Base-by-base conservation (phyloP, 139 green algal genomes). In the Tetraselmis striata region DNA sequence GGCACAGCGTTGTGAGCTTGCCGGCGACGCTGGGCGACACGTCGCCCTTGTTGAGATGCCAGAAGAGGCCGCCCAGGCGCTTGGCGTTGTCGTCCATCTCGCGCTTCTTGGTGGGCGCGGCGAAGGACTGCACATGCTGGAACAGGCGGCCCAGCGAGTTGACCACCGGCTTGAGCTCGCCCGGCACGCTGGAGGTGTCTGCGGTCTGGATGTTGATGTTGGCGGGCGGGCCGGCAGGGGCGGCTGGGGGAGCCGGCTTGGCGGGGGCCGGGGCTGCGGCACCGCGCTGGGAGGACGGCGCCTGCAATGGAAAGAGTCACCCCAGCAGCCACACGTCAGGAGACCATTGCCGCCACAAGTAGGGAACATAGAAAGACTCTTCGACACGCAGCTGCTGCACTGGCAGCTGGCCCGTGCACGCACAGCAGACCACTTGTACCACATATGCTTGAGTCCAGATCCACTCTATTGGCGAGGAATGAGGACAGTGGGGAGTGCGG, bases 71-170 rank as follows among this genome's bases (percentile, higher is more conserved):
- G 1, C 94, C 97, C 67, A 99, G 79, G 78, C 93, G 93, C 82
- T 93, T 94, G 59, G 84, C 91, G 86, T 95, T 96, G 94, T 99
- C 96, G n/a, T 99, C 96, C 83, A 98, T 94, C 83, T 99, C 96
- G 0, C 95, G 91, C 88, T 93, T 94, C 88, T 96, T 97, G 45
- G 59, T 81, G 0, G 89, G 89, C 5, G 5, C 58, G 74, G 84
- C 85, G 59, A 81, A 86, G n/a, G 80, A 75, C 82, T 87, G 82
- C 79, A 78, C 26, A 11, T 30, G 23, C 67, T 75, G 85, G 85
- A 93, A 97, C 26, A 98, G 89, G 32, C 82, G 83, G 11, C 79
- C 91, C 0, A 99, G 88, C 22, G 89, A 86, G 18, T 80, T 45
- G 0, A 97, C 85, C 0, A 98, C 86, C 0, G 89, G 81, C 77